Conservation (phyloP, 805 yeast species). For the Kodamaea laetipori region DNA sequence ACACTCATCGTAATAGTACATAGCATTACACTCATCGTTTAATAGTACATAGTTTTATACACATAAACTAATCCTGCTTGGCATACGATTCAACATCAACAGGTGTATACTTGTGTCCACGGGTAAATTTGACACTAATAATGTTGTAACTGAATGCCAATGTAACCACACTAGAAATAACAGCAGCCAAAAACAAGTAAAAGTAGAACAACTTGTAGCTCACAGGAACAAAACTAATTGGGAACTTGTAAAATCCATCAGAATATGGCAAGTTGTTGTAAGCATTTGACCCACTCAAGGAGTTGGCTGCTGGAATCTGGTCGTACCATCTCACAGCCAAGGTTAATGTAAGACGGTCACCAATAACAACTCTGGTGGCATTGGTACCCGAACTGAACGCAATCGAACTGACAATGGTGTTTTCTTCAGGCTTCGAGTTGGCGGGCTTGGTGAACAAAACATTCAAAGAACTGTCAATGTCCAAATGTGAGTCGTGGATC, state of each 20-base stretch:
- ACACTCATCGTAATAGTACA: no score
- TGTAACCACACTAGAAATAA: conserved; percentile 27
- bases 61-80: conserved; percentile 5
- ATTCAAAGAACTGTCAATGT: conserved; percentile 60
- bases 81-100: conserved; percentile 19
- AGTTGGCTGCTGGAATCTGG: conserved; percentile 24
- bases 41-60: neutral
- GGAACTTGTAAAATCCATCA: conserved; percentile 45
- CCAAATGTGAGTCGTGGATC: conserved; percentile 67
- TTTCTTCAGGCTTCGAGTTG: conserved; percentile 28
- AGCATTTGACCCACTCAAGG: conserved; percentile 11
- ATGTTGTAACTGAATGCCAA: conserved; percentile 22
- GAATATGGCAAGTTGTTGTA: conserved; percentile 32
- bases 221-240: conserved; percentile 32
- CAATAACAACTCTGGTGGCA: conserved; percentile 64
- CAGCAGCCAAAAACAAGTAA: conserved; percentile 23
- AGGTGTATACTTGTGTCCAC: conserved; percentile 13
- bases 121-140: conserved; percentile 13
- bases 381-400: conserved; percentile 65
- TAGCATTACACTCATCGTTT: no score
- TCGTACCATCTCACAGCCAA: conserved; percentile 63
- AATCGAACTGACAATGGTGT: conserved; percentile 53
- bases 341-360: conserved; percentile 58
- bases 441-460: conserved; percentile 47
- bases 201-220: conserved; percentile 24